phyloP scores from a whole-genome alignment of 768 basidiomycete genomes.

The Hirschioporus abietinus region DNA sequence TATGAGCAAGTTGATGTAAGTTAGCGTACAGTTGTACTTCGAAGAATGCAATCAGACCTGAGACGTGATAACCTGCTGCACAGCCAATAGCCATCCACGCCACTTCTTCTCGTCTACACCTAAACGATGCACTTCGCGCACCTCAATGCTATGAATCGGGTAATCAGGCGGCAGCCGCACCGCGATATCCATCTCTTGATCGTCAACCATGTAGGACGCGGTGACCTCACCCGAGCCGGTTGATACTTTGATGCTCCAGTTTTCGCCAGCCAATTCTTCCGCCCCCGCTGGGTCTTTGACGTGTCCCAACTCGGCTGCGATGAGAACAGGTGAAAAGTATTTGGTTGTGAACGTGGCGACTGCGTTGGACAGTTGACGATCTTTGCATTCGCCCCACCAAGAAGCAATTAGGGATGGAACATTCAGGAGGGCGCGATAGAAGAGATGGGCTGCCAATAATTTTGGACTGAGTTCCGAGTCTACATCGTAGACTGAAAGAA shows the following conservation, averaged over 20 bases:
- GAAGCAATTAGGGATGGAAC: constrained; percentile 81
- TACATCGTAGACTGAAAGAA: constrained; percentile 51
- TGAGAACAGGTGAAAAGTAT: constrained; percentile 86
- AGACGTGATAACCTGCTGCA: constrained; percentile 86
- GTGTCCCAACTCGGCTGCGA: constrained; percentile 73
- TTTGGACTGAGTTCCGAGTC: constrained; percentile 46
- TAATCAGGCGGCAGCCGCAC: constrained; percentile 85
- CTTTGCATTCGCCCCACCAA: constrained; percentile 86
- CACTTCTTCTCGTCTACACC: constrained; percentile 88
- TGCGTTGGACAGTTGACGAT: constrained; percentile 76
- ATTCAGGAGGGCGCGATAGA: constrained; percentile 78
- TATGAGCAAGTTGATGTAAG: constrained; percentile 24
- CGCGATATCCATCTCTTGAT: constrained; percentile 86
- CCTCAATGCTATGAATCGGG: constrained; percentile 83
- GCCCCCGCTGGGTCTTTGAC: constrained; percentile 51
- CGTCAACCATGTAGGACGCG: constrained; percentile 84
- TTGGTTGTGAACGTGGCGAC: constrained; percentile 75
- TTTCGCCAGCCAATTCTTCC: constrained; percentile 67
- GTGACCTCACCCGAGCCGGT: constrained; percentile 72
- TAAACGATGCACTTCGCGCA: constrained; percentile 77
- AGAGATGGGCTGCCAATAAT: constrained; percentile 80
- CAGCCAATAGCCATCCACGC: constrained; percentile 90
- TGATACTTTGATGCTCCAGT: constrained; percentile 73
- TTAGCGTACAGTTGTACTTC: background rate
- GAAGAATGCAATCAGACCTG: constrained; percentile 50